Evolutionary conservation across 495 filamentous ascomycete species (phyloP), one percentile per base, ranked within the genome.

Genomic region (Stereocaulon alpinum): DNA sequence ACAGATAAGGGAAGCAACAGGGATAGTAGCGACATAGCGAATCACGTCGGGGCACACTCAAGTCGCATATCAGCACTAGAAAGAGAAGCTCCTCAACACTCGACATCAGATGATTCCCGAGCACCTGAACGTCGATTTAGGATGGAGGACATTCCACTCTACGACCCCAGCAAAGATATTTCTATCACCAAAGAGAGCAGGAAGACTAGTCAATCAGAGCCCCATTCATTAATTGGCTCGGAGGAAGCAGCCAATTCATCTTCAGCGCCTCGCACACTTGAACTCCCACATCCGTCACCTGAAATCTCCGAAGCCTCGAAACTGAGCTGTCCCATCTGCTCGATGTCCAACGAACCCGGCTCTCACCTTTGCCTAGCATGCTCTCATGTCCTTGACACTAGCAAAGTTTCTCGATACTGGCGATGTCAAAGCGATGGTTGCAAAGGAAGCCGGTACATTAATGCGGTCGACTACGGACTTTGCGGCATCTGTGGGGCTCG

Each of bases 401-500:
- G 66, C 14, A 75, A 73, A 44, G 71, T 83, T 34, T 67, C 72
- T 3, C 63, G 72, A 30, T 69, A 77, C 22, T 89, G 87, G 87
- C 72, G 71, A 37, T 89, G 87, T 64, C 65, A 63, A 20, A 82
- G 78, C 65, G 62, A 64, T 15, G 63, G 69, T 3, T 88, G 86
- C 65, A 64, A 67, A 55, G 78, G 72, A 34, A 76, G 72, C 34
- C 34, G 64, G 10, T 89, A 87, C 66, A 58, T 81, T 49, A 91
- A 89, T 64, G 75, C 84, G 3, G 77, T 74, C 2, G 85, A 88
- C 66, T 80, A 73, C 34, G 83, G 80, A 17, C 63, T 82, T 9
- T 91, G 87, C 66, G 85, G 84, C 20, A 69, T 85, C 27, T 90
- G 86, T 66, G 82, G 85, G 27, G 24, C 12, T 48, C 49, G 53